Percentiles rank a stretch among this genome's conserved stretches.
phyloP scores from a whole-genome alignment of 495 filamentous ascomycete genomes.

The Daldinia childiae region DNA sequence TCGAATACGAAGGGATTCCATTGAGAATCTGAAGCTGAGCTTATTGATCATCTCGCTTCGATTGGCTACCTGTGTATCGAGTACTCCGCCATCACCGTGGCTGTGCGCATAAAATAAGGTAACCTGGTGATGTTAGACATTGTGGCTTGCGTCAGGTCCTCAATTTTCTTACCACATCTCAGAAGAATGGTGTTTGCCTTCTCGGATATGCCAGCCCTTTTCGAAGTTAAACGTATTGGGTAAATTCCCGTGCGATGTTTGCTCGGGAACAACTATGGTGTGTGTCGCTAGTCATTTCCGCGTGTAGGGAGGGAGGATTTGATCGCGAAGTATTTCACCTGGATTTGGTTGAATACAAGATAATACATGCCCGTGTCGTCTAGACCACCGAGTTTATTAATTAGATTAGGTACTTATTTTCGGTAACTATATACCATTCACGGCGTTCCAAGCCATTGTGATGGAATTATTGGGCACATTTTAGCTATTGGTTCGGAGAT shows the following conservation, averaged over 20 bases:
- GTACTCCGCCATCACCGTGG: neutral
- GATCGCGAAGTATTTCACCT: neutral
- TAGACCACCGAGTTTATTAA: neutral
- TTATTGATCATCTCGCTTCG: slow-evolving; percentile 2
- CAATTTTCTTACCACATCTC: neutral
- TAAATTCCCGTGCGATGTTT: neutral
- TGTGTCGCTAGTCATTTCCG: neutral
- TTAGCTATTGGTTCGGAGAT: neutral
- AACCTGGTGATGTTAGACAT: neutral
- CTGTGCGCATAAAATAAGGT: neutral
- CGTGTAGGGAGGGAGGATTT: neutral
- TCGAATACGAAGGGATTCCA: neutral
- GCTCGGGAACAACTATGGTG: neutral
- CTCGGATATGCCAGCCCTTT: neutral
- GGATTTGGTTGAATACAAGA: neutral
- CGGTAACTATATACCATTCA: neutral
- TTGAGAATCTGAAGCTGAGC: slow-evolving; percentile 8
- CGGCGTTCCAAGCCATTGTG: neutral
- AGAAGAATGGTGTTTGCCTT: neutral
- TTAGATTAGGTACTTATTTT: neutral
- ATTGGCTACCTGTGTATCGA: slow-evolving; percentile 23
- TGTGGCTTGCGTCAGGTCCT: neutral
- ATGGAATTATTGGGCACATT: neutral
- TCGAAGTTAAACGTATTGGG: neutral
- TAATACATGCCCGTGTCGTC: neutral